Base-by-base conservation (phyloP, 495 filamentous ascomycete genomes). In the Talaromyces trachyspermus region DNA sequence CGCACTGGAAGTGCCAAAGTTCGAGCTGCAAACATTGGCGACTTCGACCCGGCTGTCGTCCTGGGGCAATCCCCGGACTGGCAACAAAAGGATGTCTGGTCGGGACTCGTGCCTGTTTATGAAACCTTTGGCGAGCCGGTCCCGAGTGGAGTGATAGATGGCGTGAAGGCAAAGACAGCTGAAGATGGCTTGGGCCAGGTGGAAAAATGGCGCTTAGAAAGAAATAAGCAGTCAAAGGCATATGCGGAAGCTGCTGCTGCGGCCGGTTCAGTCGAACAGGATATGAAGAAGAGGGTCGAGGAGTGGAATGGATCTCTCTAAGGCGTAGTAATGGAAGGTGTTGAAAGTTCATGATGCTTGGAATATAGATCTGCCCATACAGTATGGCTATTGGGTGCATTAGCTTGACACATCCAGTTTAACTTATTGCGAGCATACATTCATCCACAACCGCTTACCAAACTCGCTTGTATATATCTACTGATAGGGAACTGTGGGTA, bases 31-130 rank as follows among this genome's bases (percentile, higher is more conserved):
- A 32, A 33, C 15, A 32, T 44, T 7, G 26, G 42, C 14, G 26
- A 30, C 5, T 44, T 44, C 12, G 42, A 44, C 2, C 42, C 42
- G 4, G 25, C 14, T 1, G 25, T 30, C 32, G 26, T 30, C n/a
- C 9, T 30, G 9, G 42, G 25, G 3, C n/a, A 23, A 17, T 44
- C 42, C 2, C 42, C 42, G 11, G 15, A 29, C 5, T 44, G 42
- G 42, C 5, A 33, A 26, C 24, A 29, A 9, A 44, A 32, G 9
- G 26, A 44, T 32, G 26, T 44, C 9, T 44, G 42, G 42, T 44
- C 42, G 0, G 42, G 42, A 29, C 15, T 44, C 10, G 11, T 44
- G 2, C 42, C 42, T 8, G 10, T 44, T 0, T 44, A 44, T n/a
- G 42, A 44, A 30, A 10, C 18, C 1, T 29, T 44, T 9, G 42